Percentiles rank a stretch among this genome's conserved stretches.
phyloP scores from a whole-genome alignment of 2,329 filamentous ascomycete genomes.

The Phaeoacremonium minimum region DNA sequence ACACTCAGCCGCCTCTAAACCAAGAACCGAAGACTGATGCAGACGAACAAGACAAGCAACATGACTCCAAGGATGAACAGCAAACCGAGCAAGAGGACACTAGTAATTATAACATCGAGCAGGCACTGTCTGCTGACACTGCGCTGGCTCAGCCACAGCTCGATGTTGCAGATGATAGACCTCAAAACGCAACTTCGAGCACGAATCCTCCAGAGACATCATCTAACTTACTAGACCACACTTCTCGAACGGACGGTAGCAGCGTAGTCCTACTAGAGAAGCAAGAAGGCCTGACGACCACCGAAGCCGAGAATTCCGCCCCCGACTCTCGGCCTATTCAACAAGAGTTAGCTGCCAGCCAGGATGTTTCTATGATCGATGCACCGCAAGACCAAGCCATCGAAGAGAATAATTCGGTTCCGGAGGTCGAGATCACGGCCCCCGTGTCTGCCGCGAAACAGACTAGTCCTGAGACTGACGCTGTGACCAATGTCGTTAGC shows the following conservation, averaged over 20 bases:
- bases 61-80: background rate
- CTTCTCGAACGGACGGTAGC: no score
- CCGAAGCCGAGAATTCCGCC: background rate
- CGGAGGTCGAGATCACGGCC: conserved; percentile 18
- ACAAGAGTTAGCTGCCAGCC: background rate
- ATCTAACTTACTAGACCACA: no score
- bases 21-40: conserved; percentile 1
- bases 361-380: conserved; percentile 21
- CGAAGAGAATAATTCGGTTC: conserved; percentile 6
- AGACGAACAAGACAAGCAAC: background rate
- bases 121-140: background rate
- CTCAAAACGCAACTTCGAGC: background rate
- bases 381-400: conserved; percentile 6
- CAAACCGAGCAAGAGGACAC: background rate
- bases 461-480: conserved; percentile 36
- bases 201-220: background rate
- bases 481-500: conserved; percentile 35
- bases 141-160: no score
- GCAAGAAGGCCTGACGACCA: background rate
- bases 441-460: conserved; percentile 20
- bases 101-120: no score
- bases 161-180: background rate
- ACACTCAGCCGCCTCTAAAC: conserved; percentile 18
- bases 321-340: background rate
- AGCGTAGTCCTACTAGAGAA: no score